A percentile compares a stretch with the other conserved stretches of the same genome.
These are phyloP conservation scores for Ceratocystis harringtonii DNA, from an alignment of 2,329 filamentous ascomycete genomes.

Conservation along the genomic window DNA sequence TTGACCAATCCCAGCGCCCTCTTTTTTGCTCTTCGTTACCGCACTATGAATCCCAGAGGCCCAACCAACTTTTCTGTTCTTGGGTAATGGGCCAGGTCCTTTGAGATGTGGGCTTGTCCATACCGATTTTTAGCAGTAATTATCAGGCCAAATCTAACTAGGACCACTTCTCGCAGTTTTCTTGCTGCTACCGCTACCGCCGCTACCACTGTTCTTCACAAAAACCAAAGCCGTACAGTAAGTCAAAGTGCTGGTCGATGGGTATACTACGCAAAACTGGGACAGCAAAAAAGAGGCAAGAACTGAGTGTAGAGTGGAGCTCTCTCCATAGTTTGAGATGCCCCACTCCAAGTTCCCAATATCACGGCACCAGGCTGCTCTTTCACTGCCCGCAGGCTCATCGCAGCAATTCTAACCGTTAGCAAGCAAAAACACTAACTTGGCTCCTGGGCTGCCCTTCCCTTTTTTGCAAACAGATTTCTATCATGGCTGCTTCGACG, in stretches of 20 bases:
- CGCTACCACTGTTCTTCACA: background rate
- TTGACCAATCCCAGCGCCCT: background rate
- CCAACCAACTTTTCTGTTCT: background rate
- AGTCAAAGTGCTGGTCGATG: background rate
- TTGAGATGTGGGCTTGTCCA: conserved; percentile 8
- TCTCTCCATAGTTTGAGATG: background rate
- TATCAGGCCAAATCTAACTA: conserved; percentile 8
- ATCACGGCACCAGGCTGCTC: background rate
- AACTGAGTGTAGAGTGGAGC: conserved; percentile 3
- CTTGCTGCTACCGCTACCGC: background rate
- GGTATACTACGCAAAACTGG: background rate
- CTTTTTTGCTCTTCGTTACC: background rate
- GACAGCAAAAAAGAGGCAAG: background rate
- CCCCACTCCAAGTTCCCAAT: background rate
- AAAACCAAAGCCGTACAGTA: background rate
- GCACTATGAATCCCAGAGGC: background rate
- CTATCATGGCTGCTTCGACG: conserved; percentile 10
- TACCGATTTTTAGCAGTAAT: background rate
- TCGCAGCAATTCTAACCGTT: background rate
- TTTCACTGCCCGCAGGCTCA: background rate
- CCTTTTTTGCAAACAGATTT: background rate
- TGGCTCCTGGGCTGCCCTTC: background rate
- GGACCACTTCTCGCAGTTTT: background rate
- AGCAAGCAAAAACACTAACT: background rate
- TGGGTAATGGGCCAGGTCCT: background rate